phyloP scores from a whole-genome alignment of 257 asterid genomes.

The Rehmannia glutinosa region DNA sequence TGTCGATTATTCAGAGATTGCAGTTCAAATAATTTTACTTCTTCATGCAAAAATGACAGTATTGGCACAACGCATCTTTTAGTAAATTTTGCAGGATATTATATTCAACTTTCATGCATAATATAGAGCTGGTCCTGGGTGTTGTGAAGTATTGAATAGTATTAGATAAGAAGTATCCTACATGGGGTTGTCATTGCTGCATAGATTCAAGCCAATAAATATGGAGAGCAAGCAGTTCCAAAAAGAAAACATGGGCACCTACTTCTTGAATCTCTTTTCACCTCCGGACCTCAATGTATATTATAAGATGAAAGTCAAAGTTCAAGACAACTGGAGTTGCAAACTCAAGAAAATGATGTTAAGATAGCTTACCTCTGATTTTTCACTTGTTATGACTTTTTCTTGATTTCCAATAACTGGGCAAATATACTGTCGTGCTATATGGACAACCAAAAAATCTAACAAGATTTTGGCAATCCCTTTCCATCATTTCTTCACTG shows the following conservation, averaged over 20 bases:
- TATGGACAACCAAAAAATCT: constrained; percentile 64
- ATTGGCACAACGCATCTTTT: neutral
- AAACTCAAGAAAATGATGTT: neutral
- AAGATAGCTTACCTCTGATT: constrained; percentile 30
- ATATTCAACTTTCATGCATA: neutral
- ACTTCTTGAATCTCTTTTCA: neutral
- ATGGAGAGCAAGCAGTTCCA: too few relatives aligned
- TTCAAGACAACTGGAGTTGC: neutral
- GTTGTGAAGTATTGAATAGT: too few relatives aligned
- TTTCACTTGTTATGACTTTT: constrained; percentile 68
- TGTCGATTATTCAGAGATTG: neutral
- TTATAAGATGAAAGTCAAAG: too few relatives aligned
- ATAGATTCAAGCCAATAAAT: too few relatives aligned
- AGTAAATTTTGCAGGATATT: neutral
- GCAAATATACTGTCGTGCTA: constrained; percentile 46
- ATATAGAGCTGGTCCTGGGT: too few relatives aligned
- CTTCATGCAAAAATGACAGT: neutral
- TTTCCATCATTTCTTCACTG: constrained; percentile 41
- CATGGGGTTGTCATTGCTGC: too few relatives aligned
- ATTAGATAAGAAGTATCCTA: too few relatives aligned
- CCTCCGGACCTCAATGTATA: neutral
- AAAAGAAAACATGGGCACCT: too few relatives aligned
- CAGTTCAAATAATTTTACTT: neutral
- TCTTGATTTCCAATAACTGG: constrained; percentile 59
- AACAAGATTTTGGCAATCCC: constrained; percentile 64